Conservation (phyloP, 2,329 filamentous ascomycete genomes). For the Aspergillus ruber region DNA sequence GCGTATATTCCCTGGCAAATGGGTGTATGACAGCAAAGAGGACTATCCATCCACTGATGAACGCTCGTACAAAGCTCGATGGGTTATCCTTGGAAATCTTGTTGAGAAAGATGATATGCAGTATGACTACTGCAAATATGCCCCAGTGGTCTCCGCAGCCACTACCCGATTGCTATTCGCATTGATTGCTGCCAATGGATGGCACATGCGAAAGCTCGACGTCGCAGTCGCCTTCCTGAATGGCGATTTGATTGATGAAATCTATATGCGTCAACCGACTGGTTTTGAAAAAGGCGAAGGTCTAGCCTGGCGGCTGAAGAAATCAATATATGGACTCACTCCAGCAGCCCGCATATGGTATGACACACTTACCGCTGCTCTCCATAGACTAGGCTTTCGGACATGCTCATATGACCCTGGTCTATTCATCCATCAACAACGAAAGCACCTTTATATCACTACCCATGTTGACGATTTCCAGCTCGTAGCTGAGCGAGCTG, state of each 20-base stretch:
- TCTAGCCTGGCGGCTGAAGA: background rate
- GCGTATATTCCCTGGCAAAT: background rate
- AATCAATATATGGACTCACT: background rate
- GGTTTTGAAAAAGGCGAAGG: background rate
- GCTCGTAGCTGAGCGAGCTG: background rate
- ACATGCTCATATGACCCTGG: background rate
- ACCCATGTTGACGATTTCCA: background rate
- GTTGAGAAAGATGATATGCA: background rate
- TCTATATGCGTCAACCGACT: background rate
- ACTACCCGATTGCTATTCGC: background rate
- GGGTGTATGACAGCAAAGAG: background rate
- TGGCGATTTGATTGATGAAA: background rate
- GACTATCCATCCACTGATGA: background rate
- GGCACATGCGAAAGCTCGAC: background rate
- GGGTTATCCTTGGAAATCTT: background rate
- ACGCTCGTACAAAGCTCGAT: background rate
- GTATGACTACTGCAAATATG: background rate
- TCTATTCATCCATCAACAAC: background rate
- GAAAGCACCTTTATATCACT: background rate
- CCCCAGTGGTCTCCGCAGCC: background rate
- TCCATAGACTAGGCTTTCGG: background rate
- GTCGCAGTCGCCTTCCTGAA: background rate
- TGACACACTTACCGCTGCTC: background rate
- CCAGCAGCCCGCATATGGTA: background rate
- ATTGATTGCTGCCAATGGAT: background rate